Base-by-base conservation (phyloP, 164 flowering plant genomes). In the Magnolia changhungtana region DNA sequence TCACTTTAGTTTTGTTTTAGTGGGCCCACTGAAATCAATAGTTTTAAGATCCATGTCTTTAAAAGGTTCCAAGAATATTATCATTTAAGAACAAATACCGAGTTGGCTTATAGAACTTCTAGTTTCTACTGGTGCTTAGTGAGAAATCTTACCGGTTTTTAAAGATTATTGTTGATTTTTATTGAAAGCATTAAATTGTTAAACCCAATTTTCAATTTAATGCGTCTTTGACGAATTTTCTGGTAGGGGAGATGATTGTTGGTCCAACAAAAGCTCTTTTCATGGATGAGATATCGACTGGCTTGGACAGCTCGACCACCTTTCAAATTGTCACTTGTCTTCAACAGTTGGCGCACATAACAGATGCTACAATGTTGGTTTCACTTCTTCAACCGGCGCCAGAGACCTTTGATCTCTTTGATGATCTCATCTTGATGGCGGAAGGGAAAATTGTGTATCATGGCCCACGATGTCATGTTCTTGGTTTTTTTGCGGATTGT, bases 371-470 rank as follows among this genome's bases (percentile, higher is more conserved):
- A 13, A 80, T 75, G 23, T 52, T 89, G 68, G 55, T 89, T 67
- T 82, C 92, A 20, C 89, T 89, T 71, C 92, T 89, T 74, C 92
- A 89, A 72, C 89, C 90, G 6, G 88, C 89, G 66, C 88, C 92
- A 11, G 90, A 89, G 77, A 84, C 89, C 55, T 89, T 79, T 73
- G 81, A 84, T 73, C 89, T 89, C 18, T 88, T 89, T 79, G 90
- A 89, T 75, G 92, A 89, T 19, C 63, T 89, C 18, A 83, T 89
- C 45, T 71, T 89, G 67, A 82, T 89, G 86, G 83, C 86, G 16
- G 87, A 87, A 80, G 92, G 89, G 16, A 83, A 75, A 74, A 78
- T 86, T 13, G 79, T 87, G 49, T 89, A 88, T 72, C 90, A 87
- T 23, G 92, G 90, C 9, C 90, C 89, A 21, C 81, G 86, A 0